Conservation (phyloP, 345 rosid species). For the Pistacia atlantica region DNA sequence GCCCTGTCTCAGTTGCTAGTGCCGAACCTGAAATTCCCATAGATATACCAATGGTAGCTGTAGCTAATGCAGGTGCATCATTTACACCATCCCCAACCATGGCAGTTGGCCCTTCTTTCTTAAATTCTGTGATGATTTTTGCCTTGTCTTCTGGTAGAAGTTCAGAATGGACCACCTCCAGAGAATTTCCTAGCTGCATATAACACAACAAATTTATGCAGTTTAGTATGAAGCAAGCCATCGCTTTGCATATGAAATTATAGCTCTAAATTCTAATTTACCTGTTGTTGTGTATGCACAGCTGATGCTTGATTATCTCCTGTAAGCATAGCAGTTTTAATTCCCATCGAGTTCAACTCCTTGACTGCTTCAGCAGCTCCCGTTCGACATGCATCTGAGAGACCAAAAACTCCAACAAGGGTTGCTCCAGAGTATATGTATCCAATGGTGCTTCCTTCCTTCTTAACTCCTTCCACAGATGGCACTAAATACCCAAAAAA, state of each 20-base stretch:
- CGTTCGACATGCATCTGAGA: constrained; percentile 75
- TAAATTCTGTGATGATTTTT: constrained; percentile 45
- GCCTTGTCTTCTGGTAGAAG: constrained; percentile 84
- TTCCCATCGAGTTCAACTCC: constrained; percentile 54
- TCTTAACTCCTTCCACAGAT: constrained; percentile 28
- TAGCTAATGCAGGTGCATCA: constrained; percentile 95
- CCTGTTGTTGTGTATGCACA: constrained; percentile 79
- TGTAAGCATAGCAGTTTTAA: constrained; percentile 77
- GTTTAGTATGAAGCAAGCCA: too few relatives aligned
- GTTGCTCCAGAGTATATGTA: constrained; percentile 53
- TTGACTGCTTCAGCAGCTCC: constrained; percentile 69
- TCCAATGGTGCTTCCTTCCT: constrained; percentile 61
- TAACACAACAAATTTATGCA: not conserved
- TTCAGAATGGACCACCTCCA: constrained; percentile 64
- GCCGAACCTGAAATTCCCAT: constrained; percentile 95
- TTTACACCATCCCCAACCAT: constrained; percentile 95
- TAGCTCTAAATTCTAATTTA: constrained; percentile 5
- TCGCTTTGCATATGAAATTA: too few relatives aligned
- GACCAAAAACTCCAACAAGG: constrained; percentile 56
- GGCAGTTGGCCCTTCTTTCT: constrained; percentile 62
- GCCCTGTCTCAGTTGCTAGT: constrained; percentile 81
- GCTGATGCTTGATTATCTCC: constrained; percentile 82
- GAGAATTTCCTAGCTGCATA: constrained; percentile 61
- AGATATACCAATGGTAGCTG: constrained; percentile 84
- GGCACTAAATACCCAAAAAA: constrained; percentile 35